phyloP scores from a whole-genome alignment of 257 asterid species.

The Solanum ossicruentum region DNA sequence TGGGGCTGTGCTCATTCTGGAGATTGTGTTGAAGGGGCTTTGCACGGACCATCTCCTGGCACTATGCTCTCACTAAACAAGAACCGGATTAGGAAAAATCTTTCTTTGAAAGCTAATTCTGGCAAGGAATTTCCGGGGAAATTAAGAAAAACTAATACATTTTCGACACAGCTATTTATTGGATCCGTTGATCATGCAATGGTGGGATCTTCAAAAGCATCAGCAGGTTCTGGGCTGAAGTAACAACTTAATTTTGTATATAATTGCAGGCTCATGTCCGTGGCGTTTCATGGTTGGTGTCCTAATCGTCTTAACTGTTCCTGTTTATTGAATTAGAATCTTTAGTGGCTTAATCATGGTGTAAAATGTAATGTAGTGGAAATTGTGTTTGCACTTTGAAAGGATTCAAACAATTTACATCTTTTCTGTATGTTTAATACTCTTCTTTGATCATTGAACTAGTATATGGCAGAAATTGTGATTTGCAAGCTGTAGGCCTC shows the following conservation, averaged over 20 bases:
- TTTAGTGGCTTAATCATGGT: neutral
- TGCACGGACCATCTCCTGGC: constrained; percentile 47
- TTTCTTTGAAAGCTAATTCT: constrained; percentile 38
- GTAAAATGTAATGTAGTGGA: neutral
- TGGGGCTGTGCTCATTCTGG: constrained; percentile 86
- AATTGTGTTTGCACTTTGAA: neutral
- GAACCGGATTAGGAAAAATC: constrained; percentile 44
- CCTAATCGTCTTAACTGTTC: neutral
- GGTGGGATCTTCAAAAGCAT: constrained; percentile 43
- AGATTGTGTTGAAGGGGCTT: constrained; percentile 80
- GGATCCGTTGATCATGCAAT: constrained; percentile 46
- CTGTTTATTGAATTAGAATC: neutral
- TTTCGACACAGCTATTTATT: constrained; percentile 38
- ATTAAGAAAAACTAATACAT: constrained; percentile 42
- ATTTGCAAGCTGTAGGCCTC: neutral
- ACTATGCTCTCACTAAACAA: constrained; percentile 59
- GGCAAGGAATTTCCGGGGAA: constrained; percentile 63
- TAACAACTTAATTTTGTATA: constrained; percentile 5
- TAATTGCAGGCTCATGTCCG: neutral
- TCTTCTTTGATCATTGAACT: neutral
- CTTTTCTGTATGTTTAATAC: neutral
- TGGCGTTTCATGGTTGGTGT: neutral
- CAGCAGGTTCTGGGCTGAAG: constrained; percentile 21
- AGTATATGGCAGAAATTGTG: neutral
- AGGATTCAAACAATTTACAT: neutral